Conservation (phyloP, 768 basidiomycete genomes). For the Lepiota venenata region DNA sequence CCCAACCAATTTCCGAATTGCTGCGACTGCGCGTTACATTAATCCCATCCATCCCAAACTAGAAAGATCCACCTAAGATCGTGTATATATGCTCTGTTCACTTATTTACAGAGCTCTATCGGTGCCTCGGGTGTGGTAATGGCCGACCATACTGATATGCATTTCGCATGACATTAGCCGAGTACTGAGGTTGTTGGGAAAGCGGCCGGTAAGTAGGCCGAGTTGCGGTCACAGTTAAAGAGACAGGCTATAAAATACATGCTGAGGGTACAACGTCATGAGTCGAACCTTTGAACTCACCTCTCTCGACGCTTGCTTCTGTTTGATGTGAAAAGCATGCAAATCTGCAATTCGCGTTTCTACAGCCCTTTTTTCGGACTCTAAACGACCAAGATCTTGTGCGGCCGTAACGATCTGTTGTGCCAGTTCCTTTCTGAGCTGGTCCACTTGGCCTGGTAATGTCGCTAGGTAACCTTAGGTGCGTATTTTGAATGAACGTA, state of each 20-base stretch:
- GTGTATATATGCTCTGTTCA: slow-evolving; percentile 1
- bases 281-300: not conserved
- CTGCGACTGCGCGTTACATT: slow-evolving; percentile 75
- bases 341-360: slow-evolving; percentile 73
- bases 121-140: slow-evolving; percentile 21
- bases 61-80: slow-evolving; percentile 15
- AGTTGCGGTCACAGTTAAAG: not conserved
- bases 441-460: slow-evolving; percentile 74
- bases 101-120: slow-evolving; percentile 1
- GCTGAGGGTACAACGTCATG: not conserved
- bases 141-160: slow-evolving; percentile 23
- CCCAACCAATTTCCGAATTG: slow-evolving; percentile 73
- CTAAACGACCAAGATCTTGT: slow-evolving; percentile 65
- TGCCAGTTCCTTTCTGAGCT: slow-evolving; percentile 80
- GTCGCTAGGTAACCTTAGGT: not conserved
- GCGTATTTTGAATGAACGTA: slow-evolving; percentile 24
- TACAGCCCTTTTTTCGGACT: slow-evolving; percentile 59
- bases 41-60: slow-evolving; percentile 19
- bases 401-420: slow-evolving; percentile 74
- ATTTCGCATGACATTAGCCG: slow-evolving; percentile 17
- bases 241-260: not conserved
- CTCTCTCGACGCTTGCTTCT: slow-evolving; percentile 34
- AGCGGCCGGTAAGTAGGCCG: not conserved
- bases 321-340: slow-evolving; percentile 69
- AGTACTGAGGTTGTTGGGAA: slow-evolving; percentile 11